These are phyloP conservation scores for Alternaria consortialis DNA, from an alignment of 2,329 filamentous ascomycete genomes.

Conservation along the genomic window DNA sequence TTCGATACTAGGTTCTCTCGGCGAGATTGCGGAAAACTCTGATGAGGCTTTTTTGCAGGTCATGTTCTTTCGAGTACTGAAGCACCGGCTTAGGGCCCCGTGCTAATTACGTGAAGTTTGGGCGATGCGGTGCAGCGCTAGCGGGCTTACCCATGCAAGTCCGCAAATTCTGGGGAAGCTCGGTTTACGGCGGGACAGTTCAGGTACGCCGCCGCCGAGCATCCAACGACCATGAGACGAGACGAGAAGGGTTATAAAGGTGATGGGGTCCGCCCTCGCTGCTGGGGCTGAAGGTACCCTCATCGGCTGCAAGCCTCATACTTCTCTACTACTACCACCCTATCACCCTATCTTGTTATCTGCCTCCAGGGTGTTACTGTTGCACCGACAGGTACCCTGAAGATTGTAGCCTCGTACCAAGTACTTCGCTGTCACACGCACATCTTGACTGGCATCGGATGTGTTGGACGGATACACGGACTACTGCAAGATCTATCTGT, in stretches of 20 bases:
- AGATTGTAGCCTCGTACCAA: slow-evolving; percentile 32
- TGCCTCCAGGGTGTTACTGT: slow-evolving; percentile 15
- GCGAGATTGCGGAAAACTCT: slow-evolving; percentile 33
- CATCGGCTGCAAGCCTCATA: slow-evolving; percentile 1
- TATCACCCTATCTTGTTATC: slow-evolving; percentile 11
- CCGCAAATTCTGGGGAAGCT: slow-evolving; percentile 22
- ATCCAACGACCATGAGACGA: slow-evolving; percentile 5
- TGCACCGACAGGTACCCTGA: slow-evolving; percentile 11
- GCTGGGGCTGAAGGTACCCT: neutral
- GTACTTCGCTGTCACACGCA: neutral
- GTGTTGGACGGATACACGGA: neutral
- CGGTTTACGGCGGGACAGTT: slow-evolving; percentile 24
- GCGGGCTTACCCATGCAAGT: slow-evolving; percentile 12
- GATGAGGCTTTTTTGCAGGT: slow-evolving; percentile 33
- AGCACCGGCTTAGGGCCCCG: slow-evolving; percentile 10
- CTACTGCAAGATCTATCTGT: slow-evolving; percentile 9
- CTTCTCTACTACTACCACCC: neutral
- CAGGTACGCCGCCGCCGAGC: slow-evolving; percentile 23
- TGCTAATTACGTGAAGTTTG: slow-evolving; percentile 38
- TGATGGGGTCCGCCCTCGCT: neutral
- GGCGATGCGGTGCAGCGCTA: slow-evolving; percentile 28
- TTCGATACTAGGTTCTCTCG: slow-evolving; percentile 5
- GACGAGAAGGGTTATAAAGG: slow-evolving; percentile 7
- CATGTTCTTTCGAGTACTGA: slow-evolving; percentile 15
- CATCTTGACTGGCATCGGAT: slow-evolving; percentile 10